Base-by-base conservation (phyloP, 768 basidiomycete genomes). In the Mycena pura region DNA sequence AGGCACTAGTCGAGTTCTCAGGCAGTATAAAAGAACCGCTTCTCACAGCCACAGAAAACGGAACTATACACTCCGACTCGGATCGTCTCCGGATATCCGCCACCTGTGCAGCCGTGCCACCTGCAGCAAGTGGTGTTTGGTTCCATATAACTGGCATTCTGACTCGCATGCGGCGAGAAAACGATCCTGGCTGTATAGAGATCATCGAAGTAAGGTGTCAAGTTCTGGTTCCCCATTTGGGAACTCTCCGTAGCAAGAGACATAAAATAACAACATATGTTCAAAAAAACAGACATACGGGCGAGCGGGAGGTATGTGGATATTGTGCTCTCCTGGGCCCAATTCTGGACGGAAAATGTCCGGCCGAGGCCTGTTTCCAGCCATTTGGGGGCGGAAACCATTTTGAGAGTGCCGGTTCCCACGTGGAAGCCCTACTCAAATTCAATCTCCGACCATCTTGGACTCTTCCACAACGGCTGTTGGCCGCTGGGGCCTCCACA, bases 371-470 rank as follows among this genome's bases (percentile, higher is more conserved):
- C 10, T 27, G 52, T 62, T 62, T 47, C 61, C 39, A 13, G 38
- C 6, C 25, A 55, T 28, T 39, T 22, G 6, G 41, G 22, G 10
- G 47, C 43, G n/a, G 60, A 61, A 61, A 38, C 52, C 29, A 24
- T 49, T 49, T 51, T 14, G 13, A 46, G 47, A 48, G 19, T 34
- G 36, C 31, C 44, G 25, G 40, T 54, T 61, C 46, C 52, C 60
- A 61, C 60, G 60, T 54, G 52, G 43, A 47, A 55, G 53, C 22
- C 6, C 25, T 46, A 9, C 60, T 51, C 51, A 57, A 50, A 21
- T 62, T 62, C 53, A 62, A 56, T 28, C n/a, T 49, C 13, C 7
- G 43, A 38, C 27, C 39, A 39, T 44, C 54, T 52, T 36, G 45
- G 22, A 13, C 62, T 57, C 44, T 29, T 44, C 50, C 31, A 46